These are phyloP conservation scores for Phytopythium litorale DNA, from an alignment of 352 stramenopile species.

Conservation along the genomic window DNA sequence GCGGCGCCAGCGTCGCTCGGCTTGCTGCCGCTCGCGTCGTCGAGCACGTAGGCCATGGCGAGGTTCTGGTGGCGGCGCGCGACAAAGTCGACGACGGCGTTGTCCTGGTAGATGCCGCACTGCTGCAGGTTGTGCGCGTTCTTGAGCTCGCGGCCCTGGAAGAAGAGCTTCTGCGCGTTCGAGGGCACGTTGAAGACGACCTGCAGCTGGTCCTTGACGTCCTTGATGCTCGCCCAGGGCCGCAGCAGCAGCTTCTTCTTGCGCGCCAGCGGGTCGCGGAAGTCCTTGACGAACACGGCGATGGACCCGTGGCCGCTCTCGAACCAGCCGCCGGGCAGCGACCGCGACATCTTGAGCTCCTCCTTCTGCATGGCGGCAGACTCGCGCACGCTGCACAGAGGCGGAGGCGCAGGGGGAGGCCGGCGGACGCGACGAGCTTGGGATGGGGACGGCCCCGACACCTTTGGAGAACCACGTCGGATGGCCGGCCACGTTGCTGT, in stretches of 20 bases:
- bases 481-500: not conserved
- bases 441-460: not conserved
- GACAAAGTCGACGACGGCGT: conserved; percentile 76
- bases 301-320: conserved; percentile 72
- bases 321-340: conserved; percentile 69
- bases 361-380: conserved; percentile 22
- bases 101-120: conserved; percentile 82
- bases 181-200: conserved; percentile 79
- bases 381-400: not conserved
- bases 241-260: conserved; percentile 81
- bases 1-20: not conserved
- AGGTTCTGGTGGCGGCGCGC: conserved; percentile 57
- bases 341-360: conserved; percentile 60
- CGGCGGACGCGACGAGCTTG: not conserved
- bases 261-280: conserved; percentile 71
- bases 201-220: conserved; percentile 84
- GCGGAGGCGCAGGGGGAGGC: not conserved
- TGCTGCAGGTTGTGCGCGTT: conserved; percentile 82
- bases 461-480: not conserved
- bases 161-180: conserved; percentile 80
- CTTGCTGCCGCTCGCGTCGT: conserved; percentile 6
- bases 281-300: conserved; percentile 71
- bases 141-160: conserved; percentile 77
- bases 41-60: conserved; percentile 33
- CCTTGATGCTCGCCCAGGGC: conserved; percentile 79